These are phyloP conservation scores for Syzygium syzygioides DNA, from an alignment of 441 rosid species.

Conservation along the genomic window DNA sequence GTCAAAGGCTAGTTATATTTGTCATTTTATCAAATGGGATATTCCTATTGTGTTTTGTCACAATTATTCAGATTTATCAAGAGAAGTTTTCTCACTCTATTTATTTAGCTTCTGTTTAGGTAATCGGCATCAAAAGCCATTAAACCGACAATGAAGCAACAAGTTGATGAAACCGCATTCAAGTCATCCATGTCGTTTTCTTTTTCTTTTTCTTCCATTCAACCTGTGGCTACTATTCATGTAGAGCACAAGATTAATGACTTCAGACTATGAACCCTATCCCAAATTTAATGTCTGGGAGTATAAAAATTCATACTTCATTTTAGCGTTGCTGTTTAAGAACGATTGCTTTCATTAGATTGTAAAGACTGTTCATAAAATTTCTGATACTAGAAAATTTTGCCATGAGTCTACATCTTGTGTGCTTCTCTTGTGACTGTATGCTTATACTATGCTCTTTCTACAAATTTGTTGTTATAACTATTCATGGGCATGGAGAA, in stretches of 20 bases:
- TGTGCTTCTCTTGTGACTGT: not conserved
- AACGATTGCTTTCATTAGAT: not conserved
- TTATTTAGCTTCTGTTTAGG: not conserved
- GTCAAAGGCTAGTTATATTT: not conserved
- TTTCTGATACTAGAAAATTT: not conserved
- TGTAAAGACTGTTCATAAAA: not conserved
- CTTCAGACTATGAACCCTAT: not conserved
- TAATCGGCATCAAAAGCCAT: not conserved
- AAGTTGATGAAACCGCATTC: not conserved
- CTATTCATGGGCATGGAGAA: not conserved
- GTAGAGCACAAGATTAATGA: not conserved
- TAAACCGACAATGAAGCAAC: not conserved
- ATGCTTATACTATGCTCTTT: not conserved
- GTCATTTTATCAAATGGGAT: not conserved
- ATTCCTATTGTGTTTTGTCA: not conserved
- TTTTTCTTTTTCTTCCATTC: not conserved
- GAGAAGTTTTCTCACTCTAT: not conserved
- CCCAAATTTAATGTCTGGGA: not conserved
- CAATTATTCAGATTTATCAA: not conserved
- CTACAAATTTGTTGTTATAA: not conserved
- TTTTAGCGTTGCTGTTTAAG: not conserved
- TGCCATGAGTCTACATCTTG: not conserved
- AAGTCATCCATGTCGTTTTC: not conserved
- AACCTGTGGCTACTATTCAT: not conserved
- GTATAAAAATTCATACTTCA: not conserved